These are phyloP conservation scores for Astrephomene gubernaculifera DNA, from an alignment of 139 green algal genomes.

Conservation along the genomic window DNA sequence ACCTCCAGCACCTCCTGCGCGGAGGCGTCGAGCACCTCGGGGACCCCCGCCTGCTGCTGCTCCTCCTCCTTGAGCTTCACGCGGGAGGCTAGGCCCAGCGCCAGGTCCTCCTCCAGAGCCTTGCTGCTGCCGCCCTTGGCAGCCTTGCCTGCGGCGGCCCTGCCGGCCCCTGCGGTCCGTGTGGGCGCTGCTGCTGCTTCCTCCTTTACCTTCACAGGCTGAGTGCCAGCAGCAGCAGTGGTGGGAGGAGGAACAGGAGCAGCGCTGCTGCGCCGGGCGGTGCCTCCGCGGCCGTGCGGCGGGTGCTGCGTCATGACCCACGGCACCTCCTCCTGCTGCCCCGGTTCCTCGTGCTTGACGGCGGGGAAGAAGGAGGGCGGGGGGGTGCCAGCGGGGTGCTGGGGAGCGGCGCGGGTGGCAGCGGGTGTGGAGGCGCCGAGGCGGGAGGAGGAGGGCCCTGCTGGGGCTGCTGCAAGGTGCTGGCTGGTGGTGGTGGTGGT, in stretches of 20 bases:
- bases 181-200: neutral
- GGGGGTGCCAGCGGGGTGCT: neutral
- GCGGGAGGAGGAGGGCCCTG: neutral
- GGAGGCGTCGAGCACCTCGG: slow-evolving; percentile 6
- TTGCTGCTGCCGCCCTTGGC: neutral
- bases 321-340: neutral
- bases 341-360: neutral
- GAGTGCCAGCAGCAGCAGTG: neutral
- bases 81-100: too few species aligned
- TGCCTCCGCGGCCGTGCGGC: neutral
- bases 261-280: neutral
- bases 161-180: neutral
- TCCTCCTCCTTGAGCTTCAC: neutral
- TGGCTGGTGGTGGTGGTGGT: neutral
- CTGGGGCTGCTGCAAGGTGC: too few species aligned
- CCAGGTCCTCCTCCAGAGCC: neutral
- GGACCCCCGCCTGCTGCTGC: neutral
- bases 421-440: neutral
- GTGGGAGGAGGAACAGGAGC: neutral
- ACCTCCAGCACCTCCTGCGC: slow-evolving; percentile 37
- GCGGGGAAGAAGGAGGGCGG: neutral
- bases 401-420: neutral
- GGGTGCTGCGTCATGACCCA: slow-evolving; percentile 30
- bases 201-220: too few species aligned
- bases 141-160: neutral